phyloP scores from a whole-genome alignment of 75 land plant species.

The Picea glauca region DNA sequence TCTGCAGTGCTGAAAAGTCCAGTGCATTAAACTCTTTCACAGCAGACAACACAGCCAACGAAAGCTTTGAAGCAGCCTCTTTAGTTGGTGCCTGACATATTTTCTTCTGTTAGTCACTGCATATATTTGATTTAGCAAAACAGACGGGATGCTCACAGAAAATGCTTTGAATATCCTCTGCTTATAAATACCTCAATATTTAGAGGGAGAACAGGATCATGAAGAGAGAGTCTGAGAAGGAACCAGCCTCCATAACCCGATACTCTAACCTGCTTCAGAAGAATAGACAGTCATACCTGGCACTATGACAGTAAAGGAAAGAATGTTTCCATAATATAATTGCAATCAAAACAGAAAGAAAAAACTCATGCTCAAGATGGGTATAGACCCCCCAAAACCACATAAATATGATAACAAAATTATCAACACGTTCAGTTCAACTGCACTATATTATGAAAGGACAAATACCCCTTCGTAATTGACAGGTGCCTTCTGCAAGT shows the following conservation, averaged over 20 bases:
- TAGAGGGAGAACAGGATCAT: constrained; percentile 96
- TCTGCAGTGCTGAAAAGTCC: constrained; percentile 69
- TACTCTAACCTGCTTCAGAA: constrained; percentile 65
- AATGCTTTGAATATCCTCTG: not conserved
- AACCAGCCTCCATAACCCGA: constrained; percentile 99
- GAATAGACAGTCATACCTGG: constrained; percentile 4
- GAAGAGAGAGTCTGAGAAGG: constrained; percentile 92
- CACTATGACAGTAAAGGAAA: not conserved
- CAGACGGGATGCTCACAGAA: not conserved
- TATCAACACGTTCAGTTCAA: constrained; percentile 8
- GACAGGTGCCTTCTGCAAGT: constrained; percentile 75
- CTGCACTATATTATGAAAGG: not conserved
- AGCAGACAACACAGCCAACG: constrained; percentile 49
- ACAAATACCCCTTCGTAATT: constrained; percentile 93
- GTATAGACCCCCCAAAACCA: constrained; percentile 6
- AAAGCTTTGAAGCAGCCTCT: constrained; percentile 79
- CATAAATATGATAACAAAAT: not conserved
- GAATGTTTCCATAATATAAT: not conserved
- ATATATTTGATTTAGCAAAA: not conserved
- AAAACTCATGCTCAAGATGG: not conserved
- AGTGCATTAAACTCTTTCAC: constrained; percentile 69
- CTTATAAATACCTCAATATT: constrained; percentile 84
- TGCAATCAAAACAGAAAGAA: not conserved
- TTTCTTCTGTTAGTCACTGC: not conserved
- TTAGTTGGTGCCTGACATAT: constrained; percentile 65